phyloP scores from a whole-genome alignment of 345 rosid species.

The Dimocarpus longan region DNA sequence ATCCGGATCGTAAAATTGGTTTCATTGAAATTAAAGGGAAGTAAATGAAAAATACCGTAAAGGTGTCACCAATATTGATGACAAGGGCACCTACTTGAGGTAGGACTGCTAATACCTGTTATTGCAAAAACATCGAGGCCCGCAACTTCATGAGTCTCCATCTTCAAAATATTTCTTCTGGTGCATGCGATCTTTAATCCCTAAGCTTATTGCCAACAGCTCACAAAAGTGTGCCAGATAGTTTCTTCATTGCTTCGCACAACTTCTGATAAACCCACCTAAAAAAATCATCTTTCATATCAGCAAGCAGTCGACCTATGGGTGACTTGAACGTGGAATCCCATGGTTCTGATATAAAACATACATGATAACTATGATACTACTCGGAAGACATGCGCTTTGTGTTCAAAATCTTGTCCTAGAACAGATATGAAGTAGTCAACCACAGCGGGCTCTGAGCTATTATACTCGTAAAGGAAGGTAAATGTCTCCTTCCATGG shows the following conservation, averaged over 20 bases:
- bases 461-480: constrained; percentile 27
- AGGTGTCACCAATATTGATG: constrained; percentile 77
- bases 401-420: constrained; percentile 43
- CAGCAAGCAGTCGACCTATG: constrained; percentile 34
- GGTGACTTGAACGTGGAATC: too few species aligned
- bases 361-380: too few species aligned
- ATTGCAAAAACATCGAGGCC: too few species aligned
- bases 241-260: constrained; percentile 21
- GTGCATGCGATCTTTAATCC: constrained; percentile 36
- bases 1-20: too few species aligned
- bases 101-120: too few species aligned
- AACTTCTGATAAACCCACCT: constrained; percentile 56
- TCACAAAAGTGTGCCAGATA: too few species aligned
- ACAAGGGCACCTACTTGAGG: constrained; percentile 59
- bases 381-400: constrained; percentile 37
- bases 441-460: constrained; percentile 26
- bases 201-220: constrained; percentile 14
- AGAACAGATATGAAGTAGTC: constrained; percentile 44
- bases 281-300: background rate
- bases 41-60: constrained; percentile 44
- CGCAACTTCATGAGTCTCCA: constrained; percentile 31
- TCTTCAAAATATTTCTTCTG: constrained; percentile 50
- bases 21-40: too few species aligned
- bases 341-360: too few species aligned
- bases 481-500: constrained; percentile 39